phyloP scores from a whole-genome alignment of 2,329 filamentous ascomycete species.

The Endothia cerciana region DNA sequence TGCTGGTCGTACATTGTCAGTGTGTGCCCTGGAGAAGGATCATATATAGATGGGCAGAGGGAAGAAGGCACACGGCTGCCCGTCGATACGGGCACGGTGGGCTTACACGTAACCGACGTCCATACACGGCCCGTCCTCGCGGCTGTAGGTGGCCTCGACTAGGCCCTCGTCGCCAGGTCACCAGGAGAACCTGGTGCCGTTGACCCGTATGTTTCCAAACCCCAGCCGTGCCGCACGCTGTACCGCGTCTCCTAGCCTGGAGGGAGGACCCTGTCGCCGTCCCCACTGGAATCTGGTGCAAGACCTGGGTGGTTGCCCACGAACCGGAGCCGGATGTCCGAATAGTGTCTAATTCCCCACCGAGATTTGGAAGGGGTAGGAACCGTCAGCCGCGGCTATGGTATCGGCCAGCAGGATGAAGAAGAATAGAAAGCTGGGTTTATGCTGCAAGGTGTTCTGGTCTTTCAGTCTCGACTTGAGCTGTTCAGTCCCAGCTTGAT shows the following conservation, averaged over 20 bases:
- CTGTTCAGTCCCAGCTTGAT: too few relatives aligned
- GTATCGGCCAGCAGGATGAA: not conserved
- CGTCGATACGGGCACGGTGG: not conserved
- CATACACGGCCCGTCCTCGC: not conserved
- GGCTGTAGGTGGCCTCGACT: not conserved
- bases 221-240: not conserved
- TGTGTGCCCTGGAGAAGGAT: too few relatives aligned
- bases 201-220: not conserved
- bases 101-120: conserved; percentile 10
- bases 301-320: not conserved
- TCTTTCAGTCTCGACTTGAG: not conserved
- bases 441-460: not conserved
- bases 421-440: not conserved
- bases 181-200: not conserved
- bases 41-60: not conserved
- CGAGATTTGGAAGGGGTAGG: not conserved
- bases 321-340: conserved; percentile 1
- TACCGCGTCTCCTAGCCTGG: not conserved
- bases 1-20: not conserved
- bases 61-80: too few relatives aligned
- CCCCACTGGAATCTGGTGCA: not conserved
- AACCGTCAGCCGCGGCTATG: not conserved
- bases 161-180: conserved; percentile 1
- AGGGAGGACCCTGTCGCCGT: not conserved
- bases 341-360: not conserved